Base-by-base conservation (phyloP, 192 early-diverging fungal genomes). In the Coemansia sp. region DNA sequence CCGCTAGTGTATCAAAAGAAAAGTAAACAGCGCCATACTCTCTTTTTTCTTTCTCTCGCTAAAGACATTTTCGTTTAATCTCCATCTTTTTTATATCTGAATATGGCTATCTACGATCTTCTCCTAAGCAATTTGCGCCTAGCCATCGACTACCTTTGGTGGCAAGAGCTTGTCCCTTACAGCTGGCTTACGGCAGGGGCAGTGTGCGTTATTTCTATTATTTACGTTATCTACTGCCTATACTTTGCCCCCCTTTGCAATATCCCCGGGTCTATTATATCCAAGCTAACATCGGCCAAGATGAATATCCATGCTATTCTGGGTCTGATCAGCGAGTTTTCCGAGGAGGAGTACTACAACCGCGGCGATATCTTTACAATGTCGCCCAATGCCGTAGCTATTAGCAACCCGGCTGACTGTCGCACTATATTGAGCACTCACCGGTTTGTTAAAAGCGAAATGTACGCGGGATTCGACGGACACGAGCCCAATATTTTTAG, bases 361-460 rank as follows among this genome's bases (percentile, higher is more conserved):
- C 74, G 79, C 62, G 77, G 82, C 52, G 67, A 78, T 50, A 72
- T 84, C 23, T 74, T 69, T 58, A 53, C 61, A 14, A 44, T 76
- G 8, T 63, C 67, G 1, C 73, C 82, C 21, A 67, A 73, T 16
- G 63, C 44, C 17, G 82, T 84, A 26, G 61, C 44, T 0, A 38
- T 79, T 17, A 68, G 68, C 62, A 68, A 75, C 42, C 69, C 70
- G 1, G 7, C 70, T 5, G 70, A 76, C 52, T 70, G 66, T 53
- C 70, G 70, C 23, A 37, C 63, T 0, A 59, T 84, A 0, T 60
- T 79, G 1, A 44, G 57, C 17, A 60, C 67, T 3, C 76, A 79
- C 59, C 40, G 46, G 21, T 79, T 78, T 43, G 32, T 60, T 33
- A 84, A 84, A 47, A 53, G 42, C 38, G 33, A 57, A 10, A 66